A percentile compares a stretch with the other conserved stretches of the same genome.
Evolutionary conservation across 352 stramenopile genomes (phyloP).

Genomic region (Blastocystis sp.): DNA sequence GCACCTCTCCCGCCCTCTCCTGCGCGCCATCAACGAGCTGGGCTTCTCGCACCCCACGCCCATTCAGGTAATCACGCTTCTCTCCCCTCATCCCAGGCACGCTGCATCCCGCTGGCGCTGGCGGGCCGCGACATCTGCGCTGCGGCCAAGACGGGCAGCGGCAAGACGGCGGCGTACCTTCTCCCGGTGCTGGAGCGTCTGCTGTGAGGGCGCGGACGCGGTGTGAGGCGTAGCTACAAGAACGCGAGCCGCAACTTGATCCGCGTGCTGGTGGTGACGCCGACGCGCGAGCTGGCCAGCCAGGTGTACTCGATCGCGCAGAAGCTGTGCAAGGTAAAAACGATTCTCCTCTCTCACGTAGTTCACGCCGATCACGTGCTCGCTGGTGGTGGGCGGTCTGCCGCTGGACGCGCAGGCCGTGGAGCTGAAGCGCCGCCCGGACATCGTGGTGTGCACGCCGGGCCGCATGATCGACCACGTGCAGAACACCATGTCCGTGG

Average conservation of each 20-base stretch:
- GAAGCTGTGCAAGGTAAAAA: constrained; percentile 69
- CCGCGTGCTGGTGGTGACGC: constrained; percentile 91
- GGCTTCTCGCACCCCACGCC: constrained; percentile 92
- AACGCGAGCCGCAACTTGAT: constrained; percentile 73
- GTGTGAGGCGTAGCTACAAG: constrained; percentile 45
- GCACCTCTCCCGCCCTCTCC: constrained; percentile 90
- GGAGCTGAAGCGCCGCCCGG: constrained; percentile 88
- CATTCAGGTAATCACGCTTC: constrained; percentile 75
- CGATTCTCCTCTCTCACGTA: constrained; percentile 71
- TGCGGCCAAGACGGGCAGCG: constrained; percentile 89
- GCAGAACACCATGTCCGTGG: constrained; percentile 88
- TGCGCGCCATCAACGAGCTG: constrained; percentile 90
- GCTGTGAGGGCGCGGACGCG: constrained; percentile 81
- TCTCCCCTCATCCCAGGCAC: constrained; percentile 78
- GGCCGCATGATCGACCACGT: constrained; percentile 94
- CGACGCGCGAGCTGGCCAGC: constrained; percentile 92
- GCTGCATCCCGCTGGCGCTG: constrained; percentile 87
- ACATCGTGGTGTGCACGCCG: constrained; percentile 95
- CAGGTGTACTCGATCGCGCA: constrained; percentile 74
- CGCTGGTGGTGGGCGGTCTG: constrained; percentile 88
- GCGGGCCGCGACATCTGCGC: constrained; percentile 94
- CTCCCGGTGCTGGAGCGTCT: constrained; percentile 93
- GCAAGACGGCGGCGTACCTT: constrained; percentile 96
- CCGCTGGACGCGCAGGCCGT: constrained; percentile 85
- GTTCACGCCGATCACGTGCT: constrained; percentile 88